A percentile compares a stretch with the other conserved stretches of the same genome.
Conservation (phyloP, 345 rosid species). For the Lagerstroemia speciosa region DNA sequence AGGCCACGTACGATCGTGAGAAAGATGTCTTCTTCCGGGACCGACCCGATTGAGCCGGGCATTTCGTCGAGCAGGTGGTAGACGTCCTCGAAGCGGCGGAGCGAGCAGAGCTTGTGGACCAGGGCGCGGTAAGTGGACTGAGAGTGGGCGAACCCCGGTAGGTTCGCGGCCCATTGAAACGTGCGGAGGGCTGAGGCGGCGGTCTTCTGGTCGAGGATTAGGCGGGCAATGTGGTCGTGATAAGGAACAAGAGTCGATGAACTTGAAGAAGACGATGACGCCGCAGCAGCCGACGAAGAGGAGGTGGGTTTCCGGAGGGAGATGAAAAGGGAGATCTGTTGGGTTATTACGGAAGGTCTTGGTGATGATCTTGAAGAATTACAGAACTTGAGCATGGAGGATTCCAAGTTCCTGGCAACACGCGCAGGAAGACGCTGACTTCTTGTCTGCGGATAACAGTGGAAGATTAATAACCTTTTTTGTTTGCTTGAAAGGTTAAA, state of each 20-base stretch:
- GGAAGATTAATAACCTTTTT: too few relatives aligned
- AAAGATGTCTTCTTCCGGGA: conserved; percentile 62
- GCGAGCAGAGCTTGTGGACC: conserved; percentile 42
- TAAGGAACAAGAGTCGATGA: conserved; percentile 27
- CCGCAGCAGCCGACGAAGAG: conserved; percentile 16
- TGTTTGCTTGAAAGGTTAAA: too few relatives aligned
- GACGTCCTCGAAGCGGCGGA: conserved; percentile 54
- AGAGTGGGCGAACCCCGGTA: conserved; percentile 60
- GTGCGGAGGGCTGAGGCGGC: conserved; percentile 51
- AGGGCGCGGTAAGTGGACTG: conserved; percentile 78
- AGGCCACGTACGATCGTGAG: conserved; percentile 59
- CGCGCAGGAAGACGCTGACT: too few relatives aligned
- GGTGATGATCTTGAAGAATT: neutral
- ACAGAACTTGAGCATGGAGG: conserved; percentile 12
- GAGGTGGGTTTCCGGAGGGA: conserved; percentile 15
- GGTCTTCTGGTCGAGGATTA: conserved; percentile 69
- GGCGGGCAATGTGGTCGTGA: conserved; percentile 48
- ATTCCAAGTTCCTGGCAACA: too few relatives aligned
- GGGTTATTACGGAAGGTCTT: neutral
- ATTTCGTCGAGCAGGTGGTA: conserved; percentile 85
- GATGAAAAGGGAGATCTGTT: conserved; percentile 1
- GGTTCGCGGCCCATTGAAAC: conserved; percentile 62
- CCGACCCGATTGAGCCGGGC: conserved; percentile 46
- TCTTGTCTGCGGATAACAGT: too few relatives aligned
- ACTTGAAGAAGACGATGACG: conserved; percentile 17